These are phyloP conservation scores for Fusarium hainanense DNA, from an alignment of 2,329 filamentous ascomycete genomes.

Conservation along the genomic window DNA sequence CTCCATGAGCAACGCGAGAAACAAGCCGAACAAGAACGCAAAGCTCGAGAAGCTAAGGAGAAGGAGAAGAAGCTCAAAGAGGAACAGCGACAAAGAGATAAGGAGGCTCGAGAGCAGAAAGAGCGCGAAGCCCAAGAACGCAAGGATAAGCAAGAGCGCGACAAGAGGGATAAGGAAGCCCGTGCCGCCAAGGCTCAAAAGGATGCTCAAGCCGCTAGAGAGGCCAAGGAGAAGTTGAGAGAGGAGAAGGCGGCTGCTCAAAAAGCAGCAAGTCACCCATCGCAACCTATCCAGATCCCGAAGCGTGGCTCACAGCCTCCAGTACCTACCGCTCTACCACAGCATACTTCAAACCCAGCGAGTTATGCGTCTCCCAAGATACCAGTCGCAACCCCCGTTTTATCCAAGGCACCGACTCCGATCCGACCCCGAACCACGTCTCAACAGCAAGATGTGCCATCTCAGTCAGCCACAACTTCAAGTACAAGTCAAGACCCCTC, in stretches of 20 bases:
- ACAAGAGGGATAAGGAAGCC: constrained; percentile 71
- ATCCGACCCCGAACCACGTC: constrained; percentile 80
- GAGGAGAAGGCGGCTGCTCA: constrained; percentile 63
- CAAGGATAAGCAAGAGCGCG: constrained; percentile 70
- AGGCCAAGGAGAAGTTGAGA: constrained; percentile 72
- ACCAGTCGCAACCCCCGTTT: constrained; percentile 79
- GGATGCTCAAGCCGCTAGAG: constrained; percentile 63
- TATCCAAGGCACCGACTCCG: constrained; percentile 86
- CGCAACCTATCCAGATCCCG: constrained; percentile 51
- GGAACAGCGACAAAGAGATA: constrained; percentile 83
- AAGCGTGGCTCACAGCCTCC: constrained; percentile 55
- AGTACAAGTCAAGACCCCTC: constrained; percentile 67
- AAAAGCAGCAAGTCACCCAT: constrained; percentile 54
- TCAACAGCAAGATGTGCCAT: constrained; percentile 81
- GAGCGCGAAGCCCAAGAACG: constrained; percentile 76
- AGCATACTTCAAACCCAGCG: constrained; percentile 67
- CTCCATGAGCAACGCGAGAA: constrained; percentile 86
- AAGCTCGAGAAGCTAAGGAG: constrained; percentile 68
- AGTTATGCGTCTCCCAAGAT: constrained; percentile 82
- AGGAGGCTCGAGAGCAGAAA: constrained; percentile 76
- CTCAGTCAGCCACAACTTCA: constrained; percentile 63
- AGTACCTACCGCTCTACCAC: constrained; percentile 64
- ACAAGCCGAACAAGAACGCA: constrained; percentile 87
- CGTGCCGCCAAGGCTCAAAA: constrained; percentile 67
- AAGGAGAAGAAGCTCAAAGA: constrained; percentile 88